phyloP scores from a whole-genome alignment of 192 early-diverging fungal species.

The Podila clonocystis region DNA sequence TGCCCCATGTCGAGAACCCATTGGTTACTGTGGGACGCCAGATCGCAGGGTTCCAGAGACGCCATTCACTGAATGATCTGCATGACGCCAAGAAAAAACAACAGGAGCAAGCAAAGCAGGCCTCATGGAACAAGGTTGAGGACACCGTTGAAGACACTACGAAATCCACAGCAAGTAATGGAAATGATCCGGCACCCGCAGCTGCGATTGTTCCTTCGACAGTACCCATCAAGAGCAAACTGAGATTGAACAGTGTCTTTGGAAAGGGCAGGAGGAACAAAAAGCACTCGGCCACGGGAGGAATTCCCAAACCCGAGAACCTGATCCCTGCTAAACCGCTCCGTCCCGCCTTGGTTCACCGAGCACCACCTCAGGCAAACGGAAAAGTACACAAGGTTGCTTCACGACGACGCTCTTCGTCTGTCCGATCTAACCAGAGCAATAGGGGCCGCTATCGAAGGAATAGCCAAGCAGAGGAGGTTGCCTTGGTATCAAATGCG shows the following conservation, averaged over 20 bases:
- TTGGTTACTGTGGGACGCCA: slow-evolving; percentile 30
- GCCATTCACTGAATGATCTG: slow-evolving; percentile 40
- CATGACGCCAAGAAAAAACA: slow-evolving; percentile 10
- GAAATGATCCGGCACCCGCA: neutral
- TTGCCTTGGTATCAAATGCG: too few relatives aligned
- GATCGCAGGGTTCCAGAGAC: slow-evolving; percentile 43
- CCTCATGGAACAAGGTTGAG: slow-evolving; percentile 2
- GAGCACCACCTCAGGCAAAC: neutral
- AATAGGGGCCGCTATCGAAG: neutral
- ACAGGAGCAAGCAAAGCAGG: neutral
- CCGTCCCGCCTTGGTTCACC: slow-evolving; percentile 31
- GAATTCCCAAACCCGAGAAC: neutral
- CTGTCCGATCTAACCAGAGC: slow-evolving; percentile 3
- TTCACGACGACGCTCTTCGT: slow-evolving; percentile 2
- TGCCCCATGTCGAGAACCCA: slow-evolving; percentile 41
- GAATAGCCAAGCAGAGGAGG: neutral
- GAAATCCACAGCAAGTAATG: neutral
- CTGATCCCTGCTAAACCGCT: slow-evolving; percentile 23
- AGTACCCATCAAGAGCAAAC: neutral
- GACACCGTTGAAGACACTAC: neutral
- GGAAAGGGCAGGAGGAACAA: slow-evolving; percentile 23
- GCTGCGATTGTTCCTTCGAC: neutral
- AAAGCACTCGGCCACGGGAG: neutral
- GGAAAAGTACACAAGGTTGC: slow-evolving; percentile 23
- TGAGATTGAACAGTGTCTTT: slow-evolving; percentile 38